Base-by-base conservation (phyloP, 176 grass and related monocot species). In the Hyparrhenia diplandra region DNA sequence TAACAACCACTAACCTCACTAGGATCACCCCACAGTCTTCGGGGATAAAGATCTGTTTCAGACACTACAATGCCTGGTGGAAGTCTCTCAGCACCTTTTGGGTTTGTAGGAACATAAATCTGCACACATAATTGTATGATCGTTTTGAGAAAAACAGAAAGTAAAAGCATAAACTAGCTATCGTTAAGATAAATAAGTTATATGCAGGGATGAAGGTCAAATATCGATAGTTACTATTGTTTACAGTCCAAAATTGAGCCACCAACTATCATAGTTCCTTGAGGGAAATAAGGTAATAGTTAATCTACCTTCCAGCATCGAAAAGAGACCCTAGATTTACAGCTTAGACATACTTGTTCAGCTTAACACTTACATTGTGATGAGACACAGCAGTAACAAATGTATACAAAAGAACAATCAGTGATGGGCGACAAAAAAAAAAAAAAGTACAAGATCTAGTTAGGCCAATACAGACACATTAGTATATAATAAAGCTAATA, bases 101-200 rank as follows among this genome's bases (percentile, higher is more conserved):
- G 94, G 79, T 97, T 97, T 89, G 94, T 89, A 71, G 94, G 82
- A 76, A 93, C 88, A 85, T 91, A 91, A 79, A 96, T 90, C 85
- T 88, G 59, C 13, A 73, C 18, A 67, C 41, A 57, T 1, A 80
- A 77, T 58, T 61, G 60, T 12, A 55, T 4, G 34, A 67, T 24
- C 28, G 3, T 52, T 67, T 68, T 39, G 35, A 54, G 77, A 68
- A 65, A 67, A 80, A 6, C 16, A 3, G n/a, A 14, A 25, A 35
- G 24, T 2, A 8, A 67, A 20, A 36, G 13, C 11, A 47, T 12
- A 31, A 78, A 35, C 20, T 8, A 65, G 47, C 28, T 30, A 46
- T 63, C 28, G 28, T 63, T 63, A 2, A 29, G 59, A 60, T 34
- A 78, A 47, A 78, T 34, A 34, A 16, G 27, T 65, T 29, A 34